Evolutionary conservation across 2,329 filamentous ascomycete species (phyloP), one percentile per base, ranked within the genome.

Genomic region (Clonostachys chloroleuca): DNA sequence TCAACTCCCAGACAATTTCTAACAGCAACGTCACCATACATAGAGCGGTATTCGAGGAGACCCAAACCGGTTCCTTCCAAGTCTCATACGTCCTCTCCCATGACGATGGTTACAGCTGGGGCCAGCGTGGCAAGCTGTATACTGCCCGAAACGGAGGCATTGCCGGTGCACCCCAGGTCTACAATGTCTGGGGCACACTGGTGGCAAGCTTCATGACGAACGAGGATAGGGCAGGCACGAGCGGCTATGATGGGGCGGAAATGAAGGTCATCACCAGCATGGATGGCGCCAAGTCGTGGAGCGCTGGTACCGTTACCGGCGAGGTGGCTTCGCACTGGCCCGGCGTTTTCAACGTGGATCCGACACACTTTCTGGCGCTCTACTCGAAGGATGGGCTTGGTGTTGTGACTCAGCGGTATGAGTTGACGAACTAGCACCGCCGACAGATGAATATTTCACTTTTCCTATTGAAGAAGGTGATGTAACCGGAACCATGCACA

Each of bases 191-290:
- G 2, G 66, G 64, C 8, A 68, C 59, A 2, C 54, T 75, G 9
- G 66, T 70, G 2, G 63, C 62, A 0, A 69, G 65, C 47, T 74
- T 75, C 56, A 69, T 70, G 58, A 73, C 70, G 2, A 65, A 75
- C 51, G 24, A 30, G 24, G 24, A 30, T 30, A 30, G 24, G 24
- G 57, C 59, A 34, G 58, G 53, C 12, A 55, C 60, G 42, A 58
- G 59, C 35, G 58, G 52, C 13, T n/a, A 43, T 30, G 47, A 49
- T 20, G 40, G 44, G 16, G 47, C 39, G 9, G 12, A 47, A 14
- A 62, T 65, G 54, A 66, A 65, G 49, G 53, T 64, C 9, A 44
- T 65, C 5, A 58, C 55, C 0, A 64, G 59, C 20, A 45, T 51
- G 7, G 56, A 61, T 7, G 57, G 51, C 5, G 63, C 56, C 0